Conservation (phyloP, 345 rosid genomes). For the Pseudoturritis turrita region DNA sequence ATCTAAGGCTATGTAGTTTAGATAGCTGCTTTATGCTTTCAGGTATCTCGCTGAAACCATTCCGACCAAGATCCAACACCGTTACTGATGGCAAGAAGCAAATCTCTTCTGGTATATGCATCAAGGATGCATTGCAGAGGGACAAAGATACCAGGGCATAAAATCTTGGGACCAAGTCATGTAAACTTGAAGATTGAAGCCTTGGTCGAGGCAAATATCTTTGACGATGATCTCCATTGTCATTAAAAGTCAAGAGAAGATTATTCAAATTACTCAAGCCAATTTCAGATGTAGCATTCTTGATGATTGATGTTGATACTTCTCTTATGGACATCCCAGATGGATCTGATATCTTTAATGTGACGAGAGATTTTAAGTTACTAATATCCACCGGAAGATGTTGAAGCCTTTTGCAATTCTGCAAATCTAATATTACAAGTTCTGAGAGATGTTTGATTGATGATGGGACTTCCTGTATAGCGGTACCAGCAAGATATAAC, state of each 20-base stretch:
- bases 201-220: background rate
- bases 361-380: background rate
- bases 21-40: background rate
- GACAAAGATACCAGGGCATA: conserved; percentile 5
- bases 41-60: background rate
- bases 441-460: background rate
- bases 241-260: background rate
- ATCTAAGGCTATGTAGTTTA: background rate
- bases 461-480: background rate
- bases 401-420: background rate
- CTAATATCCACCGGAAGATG: background rate
- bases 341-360: background rate
- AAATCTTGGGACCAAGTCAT: background rate
- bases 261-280: background rate
- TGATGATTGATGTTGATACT: too few relatives aligned
- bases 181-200: background rate
- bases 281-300: background rate
- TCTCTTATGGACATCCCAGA: background rate
- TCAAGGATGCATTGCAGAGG: background rate
- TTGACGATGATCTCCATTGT: background rate
- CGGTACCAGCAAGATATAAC: background rate
- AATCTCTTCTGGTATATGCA: background rate
- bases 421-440: background rate
- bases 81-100: background rate
- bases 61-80: background rate